Base-by-base conservation (phyloP, 1,284 basidiomycete genomes). In the Cerrena zonata region DNA sequence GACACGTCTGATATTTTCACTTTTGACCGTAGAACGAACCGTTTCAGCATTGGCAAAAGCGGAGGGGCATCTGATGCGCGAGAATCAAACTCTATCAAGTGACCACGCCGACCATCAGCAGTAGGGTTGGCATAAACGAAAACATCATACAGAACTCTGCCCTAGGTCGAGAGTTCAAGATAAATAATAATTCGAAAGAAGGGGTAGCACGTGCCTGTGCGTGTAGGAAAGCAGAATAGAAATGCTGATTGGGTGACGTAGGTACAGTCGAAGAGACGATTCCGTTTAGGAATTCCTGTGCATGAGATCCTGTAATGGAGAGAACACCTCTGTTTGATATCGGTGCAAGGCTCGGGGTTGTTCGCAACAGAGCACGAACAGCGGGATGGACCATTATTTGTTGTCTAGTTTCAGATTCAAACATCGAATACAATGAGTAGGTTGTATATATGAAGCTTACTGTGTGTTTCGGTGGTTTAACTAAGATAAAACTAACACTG, bases 11-110 rank as follows among this genome's bases (percentile, higher is more conserved):
- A 75, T 37, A 98, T 70, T 63, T 84, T 86, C 34, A 98, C 91
- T 67, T 94, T 96, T 24, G 91, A 85, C 4, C 95, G 84, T 2
- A 99, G 78, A 50, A 95, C 80, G 69, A 92, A 93, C 5, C 89
- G 86, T 60, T 89, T 91, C 54, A 96, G 74, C 57, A 86, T 72
- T 21, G 78, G 65, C 19, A 84, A 64, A 34, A 95, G 70, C 0
- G 82, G 68, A 0, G 77, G 76, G 15, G 79, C 78, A 47, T 38
- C 46, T 50, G 75, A 78, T 7, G 69, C 67, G 37, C 74, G 72
- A 1, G 77, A 69, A 65, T 86, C 89, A 60, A 83, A 85, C 67
- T 94, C 94, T 62, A 94, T 69, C 49, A 89, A 69, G 65, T 83
- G 91, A 30, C 75, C 79, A 38, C 67, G 74, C 54, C 76, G 72